Conservation (phyloP, 1,139 yeast genomes). For the Yamadazyma taylorii region DNA sequence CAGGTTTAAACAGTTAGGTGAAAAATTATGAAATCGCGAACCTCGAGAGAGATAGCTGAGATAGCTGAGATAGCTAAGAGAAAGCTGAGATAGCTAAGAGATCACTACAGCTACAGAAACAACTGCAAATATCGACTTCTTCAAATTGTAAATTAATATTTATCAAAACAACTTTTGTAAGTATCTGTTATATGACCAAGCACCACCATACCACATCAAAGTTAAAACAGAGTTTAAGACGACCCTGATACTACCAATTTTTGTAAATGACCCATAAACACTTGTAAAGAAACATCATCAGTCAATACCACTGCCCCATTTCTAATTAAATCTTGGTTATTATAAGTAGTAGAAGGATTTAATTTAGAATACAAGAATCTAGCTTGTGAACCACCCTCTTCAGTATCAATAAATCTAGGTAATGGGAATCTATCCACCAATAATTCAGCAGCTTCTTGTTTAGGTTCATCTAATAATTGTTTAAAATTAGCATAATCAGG, state of each 20-base stretch:
- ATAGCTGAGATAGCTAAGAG: no score
- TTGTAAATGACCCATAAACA: constrained; percentile 87
- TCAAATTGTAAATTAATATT: no score
- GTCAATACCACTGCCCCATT: constrained; percentile 84
- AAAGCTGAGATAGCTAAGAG: no score
- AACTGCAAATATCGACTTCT: no score
- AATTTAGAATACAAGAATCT: constrained; percentile 92
- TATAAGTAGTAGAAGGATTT: constrained; percentile 88
- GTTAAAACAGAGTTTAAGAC: constrained; percentile 19
- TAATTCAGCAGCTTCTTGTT: constrained; percentile 87
- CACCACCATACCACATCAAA: no score
- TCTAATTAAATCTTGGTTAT: constrained; percentile 52
- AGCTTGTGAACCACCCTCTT: constrained; percentile 98
- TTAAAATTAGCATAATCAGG: constrained; percentile 89
- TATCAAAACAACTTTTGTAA: constrained; percentile 1
- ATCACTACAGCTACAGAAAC: no score
- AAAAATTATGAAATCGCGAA: neutral
- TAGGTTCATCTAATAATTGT: constrained; percentile 83
- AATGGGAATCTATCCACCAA: constrained; percentile 77
- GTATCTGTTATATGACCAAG: neutral
- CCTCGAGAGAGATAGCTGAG: no score
- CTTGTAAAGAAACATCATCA: constrained; percentile 91
- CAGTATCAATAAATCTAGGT: constrained; percentile 66
- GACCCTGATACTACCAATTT: constrained; percentile 69
- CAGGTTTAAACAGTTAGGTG: no score